These are phyloP conservation scores for Beauveria asiatica DNA, from an alignment of 2,329 filamentous ascomycete genomes.

Conservation along the genomic window DNA sequence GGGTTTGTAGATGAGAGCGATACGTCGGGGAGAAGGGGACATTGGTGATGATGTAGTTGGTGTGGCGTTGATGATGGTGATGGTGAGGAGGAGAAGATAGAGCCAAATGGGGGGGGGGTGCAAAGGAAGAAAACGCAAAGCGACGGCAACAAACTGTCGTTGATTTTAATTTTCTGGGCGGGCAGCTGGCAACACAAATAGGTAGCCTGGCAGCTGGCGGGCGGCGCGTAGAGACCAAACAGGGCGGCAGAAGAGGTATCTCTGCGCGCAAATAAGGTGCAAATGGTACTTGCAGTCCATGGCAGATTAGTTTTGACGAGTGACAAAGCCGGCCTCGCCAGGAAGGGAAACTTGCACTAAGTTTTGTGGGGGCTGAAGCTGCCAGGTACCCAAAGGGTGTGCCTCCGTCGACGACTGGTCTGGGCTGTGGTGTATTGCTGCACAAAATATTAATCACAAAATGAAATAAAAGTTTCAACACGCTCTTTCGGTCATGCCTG, in stretches of 20 bases:
- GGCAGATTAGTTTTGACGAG: not conserved
- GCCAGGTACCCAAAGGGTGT: not conserved
- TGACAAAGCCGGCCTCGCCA: conserved; percentile 3
- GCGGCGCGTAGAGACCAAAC: not conserved
- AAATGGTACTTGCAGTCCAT: not conserved
- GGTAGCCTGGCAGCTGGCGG: not conserved
- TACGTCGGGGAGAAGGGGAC: not conserved
- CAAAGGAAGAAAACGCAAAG: not conserved
- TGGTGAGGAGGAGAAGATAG: not conserved
- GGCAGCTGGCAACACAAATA: not conserved
- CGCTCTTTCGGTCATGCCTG: rapidly evolving
- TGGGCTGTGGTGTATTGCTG: not conserved
- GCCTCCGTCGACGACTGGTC: not conserved
- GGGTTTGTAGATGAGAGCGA: not conserved
- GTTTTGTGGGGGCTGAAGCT: conserved; percentile 4
- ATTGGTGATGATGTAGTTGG: not conserved
- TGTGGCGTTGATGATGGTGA: not conserved
- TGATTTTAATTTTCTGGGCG: not conserved
- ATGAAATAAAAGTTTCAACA: not conserved
- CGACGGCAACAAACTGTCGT: not conserved
- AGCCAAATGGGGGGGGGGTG: not conserved
- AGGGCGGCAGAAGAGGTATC: not conserved
- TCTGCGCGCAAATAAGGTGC: not conserved
- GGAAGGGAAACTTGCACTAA: conserved; percentile 8
- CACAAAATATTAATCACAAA: not conserved